Evolutionary conservation across 139 green algal species (phyloP), one percentile per base, ranked within the genome.

Genomic region (Coccomyxa sp.): DNA sequence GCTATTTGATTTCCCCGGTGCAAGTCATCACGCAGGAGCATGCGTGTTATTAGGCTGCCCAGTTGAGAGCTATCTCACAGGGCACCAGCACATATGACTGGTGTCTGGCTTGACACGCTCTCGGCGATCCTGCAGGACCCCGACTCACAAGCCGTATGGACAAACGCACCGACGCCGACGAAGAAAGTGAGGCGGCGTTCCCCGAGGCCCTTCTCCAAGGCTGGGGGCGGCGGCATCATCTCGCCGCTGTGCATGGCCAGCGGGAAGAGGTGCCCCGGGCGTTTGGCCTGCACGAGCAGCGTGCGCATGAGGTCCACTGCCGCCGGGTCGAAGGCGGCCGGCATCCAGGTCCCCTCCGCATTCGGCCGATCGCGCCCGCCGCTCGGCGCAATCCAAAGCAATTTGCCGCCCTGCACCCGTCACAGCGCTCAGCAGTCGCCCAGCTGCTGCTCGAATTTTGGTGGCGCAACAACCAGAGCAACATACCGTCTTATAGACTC

Each of bases 181-280:
- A 88, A 95, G 79, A 92, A 90, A 14, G 94, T 95, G 10, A 97
- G 38, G 17, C 96, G 89, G 23, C 91, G 84, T 90, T 98, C 95
- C 21, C 95, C 95, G 28, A 98, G 88, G 51, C 45, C 79, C 83
- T 95, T 96, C 59, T 98, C 92, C n/a, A 95, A 78, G 10, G 81
- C 85, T n/a, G 88, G 87, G 15, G 96, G 96, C 13, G 97, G 97
- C 0, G 97, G 97, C 97, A 99, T 99, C 80, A 99, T 91, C 66
- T 91, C 90, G 78, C 91, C 94, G 18, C 83, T 92, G 82, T 91
- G 94, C 95, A 99, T 98, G 82, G 97, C 91, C 86, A 99, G 93
- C 60, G 97, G 95, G 84, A 95, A 96, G 23, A 99, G 76, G 90
- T 98, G 96, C 4, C 90, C 93, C 3, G 90, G 86, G 76, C 88